Evolutionary conservation across 352 stramenopile genomes (phyloP), one percentile per base, ranked within the genome.

Genomic region (Globisporangium solare): DNA sequence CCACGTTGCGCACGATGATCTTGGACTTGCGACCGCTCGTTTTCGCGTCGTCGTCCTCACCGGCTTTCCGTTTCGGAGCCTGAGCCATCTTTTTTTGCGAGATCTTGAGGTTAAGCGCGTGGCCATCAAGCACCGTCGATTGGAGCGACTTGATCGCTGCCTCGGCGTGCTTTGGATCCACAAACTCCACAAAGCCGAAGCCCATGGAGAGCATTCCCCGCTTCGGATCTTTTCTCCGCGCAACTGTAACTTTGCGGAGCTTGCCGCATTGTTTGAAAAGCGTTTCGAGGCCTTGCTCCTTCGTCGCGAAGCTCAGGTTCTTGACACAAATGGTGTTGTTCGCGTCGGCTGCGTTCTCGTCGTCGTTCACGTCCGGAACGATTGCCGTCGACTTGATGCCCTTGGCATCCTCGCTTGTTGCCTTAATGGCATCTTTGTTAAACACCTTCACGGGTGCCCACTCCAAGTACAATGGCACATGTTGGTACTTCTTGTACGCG

Each of bases 161-260:
- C 27, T 94, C 83, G 10, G 91, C 95, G 49, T 89, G 59, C 49
- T 90, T 89, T 56, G 86, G 71, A 43, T 94, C 87, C 18, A 77
- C 67, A 67, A 98, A 99, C 78, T 99, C 97, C 45, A 99, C 94
- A 79, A 99, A 99, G n/a, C 97, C 97, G 79, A 98, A 99, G 24
- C 97, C 97, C 92, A 99, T 98, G 17, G 94, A 98, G 40, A 99
- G 67, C 65, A 91, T 71, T 6, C 76, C 70, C 40, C 74, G 72
- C 71, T 94, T 88, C 15, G 91, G 83, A 49, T 94, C 79, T 43
- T 92, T 93, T 24, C 82, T 73, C 2, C 79, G 71, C 47, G 89
- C 88, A 13, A 98, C 85, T 39, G 89, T 91, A 24, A 97, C 89
- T 59, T 93, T 90, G 47, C 82, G 76, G 43, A 98, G 56, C 46